Percentiles rank a stretch among this genome's conserved stretches.
These are phyloP conservation scores for Scalesia atractyloides DNA, from an alignment of 129 eudicot genomes.

Conservation along the genomic window DNA sequence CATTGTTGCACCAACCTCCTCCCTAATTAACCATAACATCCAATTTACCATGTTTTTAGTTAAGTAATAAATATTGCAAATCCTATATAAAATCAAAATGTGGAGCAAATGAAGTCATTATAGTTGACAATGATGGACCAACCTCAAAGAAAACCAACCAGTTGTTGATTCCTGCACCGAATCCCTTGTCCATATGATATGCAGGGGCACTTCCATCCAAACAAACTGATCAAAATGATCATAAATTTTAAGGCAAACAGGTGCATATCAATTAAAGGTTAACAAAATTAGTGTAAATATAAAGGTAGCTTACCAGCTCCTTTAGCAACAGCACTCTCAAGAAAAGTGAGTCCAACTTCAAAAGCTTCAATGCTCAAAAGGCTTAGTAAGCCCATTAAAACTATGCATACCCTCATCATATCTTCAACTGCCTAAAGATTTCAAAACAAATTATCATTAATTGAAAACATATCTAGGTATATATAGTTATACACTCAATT, in stretches of 20 bases:
- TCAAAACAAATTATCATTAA: not conserved
- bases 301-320: constrained; percentile 74
- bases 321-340: constrained; percentile 77
- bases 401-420: constrained; percentile 44
- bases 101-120: not conserved
- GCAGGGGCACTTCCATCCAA: constrained; percentile 99
- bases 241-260: constrained; percentile 12
- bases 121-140: constrained; percentile 16
- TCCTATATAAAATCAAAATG: not conserved
- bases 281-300: not conserved
- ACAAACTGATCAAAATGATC: constrained; percentile 54
- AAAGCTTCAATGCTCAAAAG: constrained; percentile 52
- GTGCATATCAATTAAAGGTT: not conserved
- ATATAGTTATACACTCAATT: no score
- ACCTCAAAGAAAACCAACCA: constrained; percentile 96
- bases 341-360: constrained; percentile 69
- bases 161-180: constrained; percentile 77
- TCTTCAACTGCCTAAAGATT: not conserved
- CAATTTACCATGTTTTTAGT: not conserved
- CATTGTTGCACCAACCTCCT: constrained; percentile 98
- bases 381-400: constrained; percentile 40
- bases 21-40: constrained; percentile 43
- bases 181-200: constrained; percentile 82
- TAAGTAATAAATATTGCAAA: not conserved
- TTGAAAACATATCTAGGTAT: not conserved